Evolutionary conservation across 2,329 filamentous ascomycete genomes (phyloP).

Genomic region (Aureobasidium mangrovei): DNA sequence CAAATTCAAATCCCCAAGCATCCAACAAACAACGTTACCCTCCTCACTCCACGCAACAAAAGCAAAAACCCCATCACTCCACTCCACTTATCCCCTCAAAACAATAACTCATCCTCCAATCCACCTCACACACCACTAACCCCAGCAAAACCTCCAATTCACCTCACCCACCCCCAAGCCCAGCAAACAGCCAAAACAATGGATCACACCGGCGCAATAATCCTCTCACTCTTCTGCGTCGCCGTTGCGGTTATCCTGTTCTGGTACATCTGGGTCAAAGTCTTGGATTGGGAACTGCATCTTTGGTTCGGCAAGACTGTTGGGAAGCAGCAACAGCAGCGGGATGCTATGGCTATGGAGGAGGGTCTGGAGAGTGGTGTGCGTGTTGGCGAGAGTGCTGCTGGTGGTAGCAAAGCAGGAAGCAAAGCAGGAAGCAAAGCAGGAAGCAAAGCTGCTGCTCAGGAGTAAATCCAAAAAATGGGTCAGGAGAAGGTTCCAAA

Average conservation of each 20-base stretch:
- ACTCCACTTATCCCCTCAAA: too few relatives aligned
- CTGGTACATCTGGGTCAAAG: conserved; percentile 8
- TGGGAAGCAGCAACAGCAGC: not conserved
- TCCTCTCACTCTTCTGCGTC: not conserved
- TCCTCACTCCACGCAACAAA: too few relatives aligned
- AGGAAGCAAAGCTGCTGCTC: not conserved
- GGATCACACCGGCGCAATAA: not conserved
- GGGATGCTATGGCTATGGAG: not conserved
- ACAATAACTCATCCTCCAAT: not conserved
- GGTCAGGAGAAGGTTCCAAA: too few relatives aligned
- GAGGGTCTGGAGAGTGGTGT: not conserved
- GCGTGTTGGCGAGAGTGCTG: not conserved
- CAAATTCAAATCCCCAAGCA: too few relatives aligned
- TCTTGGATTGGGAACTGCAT: not conserved
- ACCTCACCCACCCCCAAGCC: not conserved
- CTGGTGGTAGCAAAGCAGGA: not conserved
- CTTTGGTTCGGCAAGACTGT: not conserved
- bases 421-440: not conserved
- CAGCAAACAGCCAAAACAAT: not conserved
- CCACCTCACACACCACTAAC: not conserved
- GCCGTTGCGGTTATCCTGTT: not conserved
- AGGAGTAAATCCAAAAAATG: too few relatives aligned
- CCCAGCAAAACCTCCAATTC: not conserved
- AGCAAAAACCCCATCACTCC: too few relatives aligned
- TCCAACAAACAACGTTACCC: too few relatives aligned